Percentiles rank a stretch among this genome's conserved stretches.
phyloP scores from a whole-genome alignment of 2,329 filamentous ascomycete genomes.

The Colletotrichum sidae region DNA sequence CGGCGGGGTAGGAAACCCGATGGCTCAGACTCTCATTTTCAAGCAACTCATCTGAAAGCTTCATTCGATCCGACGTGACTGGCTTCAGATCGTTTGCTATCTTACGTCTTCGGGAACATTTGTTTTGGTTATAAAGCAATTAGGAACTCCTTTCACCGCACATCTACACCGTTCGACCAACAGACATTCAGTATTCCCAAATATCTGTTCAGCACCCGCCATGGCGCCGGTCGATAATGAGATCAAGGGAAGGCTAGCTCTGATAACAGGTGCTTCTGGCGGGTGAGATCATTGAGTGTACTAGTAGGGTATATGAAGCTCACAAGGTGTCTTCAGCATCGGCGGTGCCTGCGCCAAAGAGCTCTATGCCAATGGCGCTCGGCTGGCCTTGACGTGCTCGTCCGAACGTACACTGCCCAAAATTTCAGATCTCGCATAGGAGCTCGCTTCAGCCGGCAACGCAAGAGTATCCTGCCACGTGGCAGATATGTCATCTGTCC shows the following conservation, averaged over 20 bases:
- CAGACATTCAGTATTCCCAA: neutral
- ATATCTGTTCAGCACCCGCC: neutral
- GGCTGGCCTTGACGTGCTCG: conserved; percentile 68
- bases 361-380: conserved; percentile 62
- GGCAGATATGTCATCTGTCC: conserved; percentile 66
- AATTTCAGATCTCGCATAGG: conserved; percentile 17
- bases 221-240: conserved; percentile 51
- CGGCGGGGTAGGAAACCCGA: conserved; percentile 23
- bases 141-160: no score
- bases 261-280: conserved; percentile 71
- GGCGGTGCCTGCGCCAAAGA: conserved; percentile 68
- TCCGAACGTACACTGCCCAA: conserved; percentile 25
- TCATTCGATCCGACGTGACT: neutral
- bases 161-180: neutral
- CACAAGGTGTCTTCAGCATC: conserved; percentile 56
- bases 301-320: conserved; percentile 3
- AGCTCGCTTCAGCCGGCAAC: neutral
- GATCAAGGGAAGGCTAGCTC: conserved; percentile 64
- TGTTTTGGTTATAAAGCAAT: no score
- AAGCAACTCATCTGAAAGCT: neutral
- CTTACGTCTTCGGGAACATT: no score
- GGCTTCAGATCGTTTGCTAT: no score
- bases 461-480: conserved; percentile 63
- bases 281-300: conserved; percentile 56
- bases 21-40: neutral